A percentile compares a stretch with the other conserved stretches of the same genome.
phyloP scores from a whole-genome alignment of 2,329 filamentous ascomycete species.

The Fusarium compactum region DNA sequence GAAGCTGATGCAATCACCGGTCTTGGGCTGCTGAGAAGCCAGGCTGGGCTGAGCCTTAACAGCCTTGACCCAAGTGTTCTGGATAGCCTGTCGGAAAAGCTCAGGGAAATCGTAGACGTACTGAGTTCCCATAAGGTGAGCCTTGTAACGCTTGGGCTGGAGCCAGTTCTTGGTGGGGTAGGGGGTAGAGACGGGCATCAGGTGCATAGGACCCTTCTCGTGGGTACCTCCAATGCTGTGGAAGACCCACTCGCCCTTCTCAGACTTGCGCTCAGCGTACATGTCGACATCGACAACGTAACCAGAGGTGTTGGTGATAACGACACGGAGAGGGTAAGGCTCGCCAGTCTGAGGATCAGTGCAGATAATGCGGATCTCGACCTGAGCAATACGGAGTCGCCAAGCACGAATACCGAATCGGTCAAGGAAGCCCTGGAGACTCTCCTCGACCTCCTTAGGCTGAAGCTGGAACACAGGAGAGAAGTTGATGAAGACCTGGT shows the following conservation, averaged over 20 bases:
- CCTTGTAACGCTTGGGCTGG: slow-evolving; percentile 99
- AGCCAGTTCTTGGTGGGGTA: slow-evolving; percentile 99
- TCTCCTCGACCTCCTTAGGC: slow-evolving; percentile 90
- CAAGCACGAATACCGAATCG: slow-evolving; percentile 95
- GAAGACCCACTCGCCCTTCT: slow-evolving; percentile 99
- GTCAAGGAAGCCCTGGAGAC: slow-evolving; percentile 93
- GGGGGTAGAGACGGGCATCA: slow-evolving; percentile 89
- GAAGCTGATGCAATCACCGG: slow-evolving; percentile 93
- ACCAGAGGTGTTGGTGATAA: slow-evolving; percentile 98
- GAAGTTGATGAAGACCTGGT: slow-evolving; percentile 99
- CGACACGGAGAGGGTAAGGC: slow-evolving; percentile 91
- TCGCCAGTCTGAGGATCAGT: slow-evolving; percentile 86
- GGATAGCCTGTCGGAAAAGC: slow-evolving; percentile 96
- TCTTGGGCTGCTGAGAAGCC: slow-evolving; percentile 82
- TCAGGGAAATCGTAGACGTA: slow-evolving; percentile 99
- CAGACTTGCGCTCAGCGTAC: slow-evolving; percentile 97
- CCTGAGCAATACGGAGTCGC: slow-evolving; percentile 95
- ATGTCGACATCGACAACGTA: slow-evolving; percentile 98
- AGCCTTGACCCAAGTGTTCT: slow-evolving; percentile 90
- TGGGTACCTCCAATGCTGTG: slow-evolving; percentile 95
- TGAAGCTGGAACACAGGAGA: slow-evolving; percentile 94
- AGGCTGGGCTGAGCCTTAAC: slow-evolving; percentile 79
- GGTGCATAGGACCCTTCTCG: slow-evolving; percentile 95
- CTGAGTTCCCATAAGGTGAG: slow-evolving; percentile 98
- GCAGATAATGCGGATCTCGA: slow-evolving; percentile 98